Conservation (phyloP, 768 basidiomycete species). For the Antrodiella citrinella region DNA sequence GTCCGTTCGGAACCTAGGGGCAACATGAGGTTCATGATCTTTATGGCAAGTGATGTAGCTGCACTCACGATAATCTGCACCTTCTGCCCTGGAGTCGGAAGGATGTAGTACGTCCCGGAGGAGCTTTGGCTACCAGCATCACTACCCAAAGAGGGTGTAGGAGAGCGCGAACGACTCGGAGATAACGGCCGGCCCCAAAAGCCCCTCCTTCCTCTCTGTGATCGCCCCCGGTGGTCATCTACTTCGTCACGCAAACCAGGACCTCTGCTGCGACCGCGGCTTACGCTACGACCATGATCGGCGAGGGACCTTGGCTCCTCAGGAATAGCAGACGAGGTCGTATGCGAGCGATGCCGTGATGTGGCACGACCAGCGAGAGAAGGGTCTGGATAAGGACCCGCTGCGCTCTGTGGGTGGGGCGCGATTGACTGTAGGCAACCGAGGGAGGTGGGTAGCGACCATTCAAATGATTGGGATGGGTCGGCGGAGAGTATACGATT, state of each 20-base stretch:
- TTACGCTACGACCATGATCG: conserved; percentile 9
- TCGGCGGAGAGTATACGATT: conserved; percentile 42
- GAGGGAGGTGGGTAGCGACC: conserved; percentile 33
- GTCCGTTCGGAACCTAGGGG: not conserved
- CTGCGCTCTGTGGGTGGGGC: conserved; percentile 26
- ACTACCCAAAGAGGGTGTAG: conserved; percentile 19
- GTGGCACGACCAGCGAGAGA: not conserved
- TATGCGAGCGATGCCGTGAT: not conserved
- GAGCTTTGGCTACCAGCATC: conserved; percentile 43
- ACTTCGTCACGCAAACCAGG: conserved; percentile 2
- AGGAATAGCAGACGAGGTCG: not conserved
- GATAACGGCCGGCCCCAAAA: not conserved
- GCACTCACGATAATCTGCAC: conserved; percentile 69
- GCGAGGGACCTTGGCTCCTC: conserved; percentile 3
- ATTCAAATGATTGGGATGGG: conserved; percentile 13
- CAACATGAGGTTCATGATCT: no score
- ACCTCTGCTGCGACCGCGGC: conserved; percentile 5
- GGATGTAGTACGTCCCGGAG: conserved; percentile 68
- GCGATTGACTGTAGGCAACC: conserved; percentile 65
- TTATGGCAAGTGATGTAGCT: conserved; percentile 46
- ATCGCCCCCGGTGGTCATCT: conserved; percentile 1
- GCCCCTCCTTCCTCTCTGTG: not conserved
- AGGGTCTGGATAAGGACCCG: conserved; percentile 1
- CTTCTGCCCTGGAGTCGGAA: conserved; percentile 65
- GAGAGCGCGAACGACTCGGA: conserved; percentile 29